phyloP scores from a whole-genome alignment of 768 basidiomycete species.

The Postia placenta region DNA sequence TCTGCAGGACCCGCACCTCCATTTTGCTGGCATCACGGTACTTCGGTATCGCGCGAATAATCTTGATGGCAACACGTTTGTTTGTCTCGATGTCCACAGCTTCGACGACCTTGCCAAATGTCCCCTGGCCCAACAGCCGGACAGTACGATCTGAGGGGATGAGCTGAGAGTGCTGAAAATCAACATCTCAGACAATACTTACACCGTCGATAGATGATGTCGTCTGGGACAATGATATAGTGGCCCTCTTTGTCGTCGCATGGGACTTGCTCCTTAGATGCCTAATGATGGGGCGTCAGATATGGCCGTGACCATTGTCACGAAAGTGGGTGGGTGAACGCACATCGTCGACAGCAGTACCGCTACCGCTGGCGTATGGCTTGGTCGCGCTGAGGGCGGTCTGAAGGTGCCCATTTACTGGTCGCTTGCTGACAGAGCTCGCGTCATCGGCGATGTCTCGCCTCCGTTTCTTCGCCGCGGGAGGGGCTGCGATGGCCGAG shows the following conservation, averaged over 20 bases:
- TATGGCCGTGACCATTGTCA: conserved; percentile 2
- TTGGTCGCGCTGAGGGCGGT: conserved; percentile 46
- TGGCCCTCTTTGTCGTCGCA: conserved; percentile 99
- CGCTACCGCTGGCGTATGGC: conserved; percentile 64
- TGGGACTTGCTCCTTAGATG: conserved; percentile 59
- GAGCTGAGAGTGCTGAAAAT: conserved; percentile 4
- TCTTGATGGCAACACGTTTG: conserved; percentile 90
- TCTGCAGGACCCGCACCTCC: conserved; percentile 91
- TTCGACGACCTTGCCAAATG: conserved; percentile 98
- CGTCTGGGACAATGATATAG: conserved; percentile 91
- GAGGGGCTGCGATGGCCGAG: conserved; percentile 58
- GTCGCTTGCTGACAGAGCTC: conserved; percentile 66
- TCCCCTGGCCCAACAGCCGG: conserved; percentile 89
- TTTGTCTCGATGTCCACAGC: conserved; percentile 76
- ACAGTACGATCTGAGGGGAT: conserved; percentile 69
- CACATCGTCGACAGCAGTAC: conserved; percentile 63
- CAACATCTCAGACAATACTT: conserved; percentile 24
- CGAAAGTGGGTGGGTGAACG: conserved; percentile 24
- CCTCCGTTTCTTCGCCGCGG: conserved; percentile 80
- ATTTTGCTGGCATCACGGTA: conserved; percentile 99
- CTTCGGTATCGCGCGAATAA: conserved; percentile 96
- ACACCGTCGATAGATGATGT: conserved; percentile 85
- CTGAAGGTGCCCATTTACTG: conserved; percentile 44
- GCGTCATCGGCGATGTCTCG: conserved; percentile 70
- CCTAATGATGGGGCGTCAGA: conserved; percentile 28